These are phyloP conservation scores for Aristolochia contorta DNA, from an alignment of 164 flowering plant genomes.

Conservation along the genomic window DNA sequence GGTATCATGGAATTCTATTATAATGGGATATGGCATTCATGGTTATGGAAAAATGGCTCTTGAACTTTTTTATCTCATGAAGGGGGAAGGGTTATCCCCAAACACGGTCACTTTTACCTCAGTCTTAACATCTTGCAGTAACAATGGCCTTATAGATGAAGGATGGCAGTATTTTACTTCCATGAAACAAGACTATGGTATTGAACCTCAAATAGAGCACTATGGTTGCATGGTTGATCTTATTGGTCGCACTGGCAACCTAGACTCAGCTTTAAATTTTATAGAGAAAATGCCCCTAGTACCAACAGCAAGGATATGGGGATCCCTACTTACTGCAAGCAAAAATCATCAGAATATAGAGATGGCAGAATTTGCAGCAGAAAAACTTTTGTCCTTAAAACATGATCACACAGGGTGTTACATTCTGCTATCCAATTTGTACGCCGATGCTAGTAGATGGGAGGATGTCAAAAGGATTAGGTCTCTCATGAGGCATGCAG, in stretches of 20 bases:
- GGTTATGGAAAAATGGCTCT: constrained; percentile 38
- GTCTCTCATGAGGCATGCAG: constrained; percentile 32
- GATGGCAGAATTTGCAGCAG: constrained; percentile 45
- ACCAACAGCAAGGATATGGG: constrained; percentile 64
- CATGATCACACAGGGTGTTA: constrained; percentile 61
- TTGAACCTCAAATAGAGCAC: constrained; percentile 59
- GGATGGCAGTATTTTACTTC: constrained; percentile 47
- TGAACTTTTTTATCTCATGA: constrained; percentile 39
- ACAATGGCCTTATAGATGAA: constrained; percentile 46
- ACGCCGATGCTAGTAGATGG: constrained; percentile 58
- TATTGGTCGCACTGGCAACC: constrained; percentile 44
- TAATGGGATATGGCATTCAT: constrained; percentile 65
- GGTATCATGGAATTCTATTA: constrained; percentile 62
- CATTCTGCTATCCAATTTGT: constrained; percentile 54
- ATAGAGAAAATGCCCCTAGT: constrained; percentile 42
- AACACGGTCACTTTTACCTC: constrained; percentile 62
- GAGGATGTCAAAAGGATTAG: constrained; percentile 45
- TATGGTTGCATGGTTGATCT: constrained; percentile 66
- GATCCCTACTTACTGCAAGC: constrained; percentile 52
- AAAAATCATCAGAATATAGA: constrained; percentile 34
- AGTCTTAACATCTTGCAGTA: constrained; percentile 49
- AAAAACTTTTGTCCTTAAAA: constrained; percentile 30
- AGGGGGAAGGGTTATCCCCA: constrained; percentile 28
- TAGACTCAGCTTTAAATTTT: constrained; percentile 30
- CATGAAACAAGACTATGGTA: constrained; percentile 38